Conservation (phyloP, 208 protist genomes). For the Wallacemonas sp. region DNA sequence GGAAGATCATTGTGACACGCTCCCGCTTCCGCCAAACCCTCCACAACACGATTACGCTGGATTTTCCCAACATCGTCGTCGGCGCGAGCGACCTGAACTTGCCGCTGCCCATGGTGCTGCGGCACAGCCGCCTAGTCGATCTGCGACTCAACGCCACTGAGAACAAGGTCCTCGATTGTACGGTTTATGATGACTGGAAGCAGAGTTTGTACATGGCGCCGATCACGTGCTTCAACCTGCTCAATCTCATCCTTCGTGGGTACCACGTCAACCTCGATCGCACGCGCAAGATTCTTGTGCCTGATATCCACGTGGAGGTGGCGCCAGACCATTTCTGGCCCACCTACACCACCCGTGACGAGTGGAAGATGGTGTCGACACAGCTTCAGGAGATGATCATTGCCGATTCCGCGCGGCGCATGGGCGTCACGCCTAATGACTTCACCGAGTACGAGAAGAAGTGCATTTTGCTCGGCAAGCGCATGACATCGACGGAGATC, state of each 20-base stretch:
- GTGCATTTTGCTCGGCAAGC: slow-evolving; percentile 99
- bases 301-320: slow-evolving; percentile 96
- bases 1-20: slow-evolving; percentile 99
- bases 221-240: slow-evolving; percentile 99
- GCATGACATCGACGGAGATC: slow-evolving; percentile 98
- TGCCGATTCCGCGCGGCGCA: slow-evolving; percentile 99
- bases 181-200: slow-evolving; percentile 99
- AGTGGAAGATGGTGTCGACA: slow-evolving; percentile 99
- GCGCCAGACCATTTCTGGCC: slow-evolving; percentile 99
- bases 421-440: slow-evolving; percentile 99
- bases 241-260: slow-evolving; percentile 99
- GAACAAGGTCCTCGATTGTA: slow-evolving; percentile 98
- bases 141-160: slow-evolving; percentile 99
- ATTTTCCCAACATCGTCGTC: slow-evolving; percentile 99
- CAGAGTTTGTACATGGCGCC: slow-evolving; percentile 93
- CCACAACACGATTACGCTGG: slow-evolving; percentile 96
- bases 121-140: slow-evolving; percentile 99
- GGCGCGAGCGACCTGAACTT: slow-evolving; percentile 99
- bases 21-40: slow-evolving; percentile 95
- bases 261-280: slow-evolving; percentile 98
- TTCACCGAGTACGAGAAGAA: slow-evolving; percentile 99
- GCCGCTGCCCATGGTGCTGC: slow-evolving; percentile 98
- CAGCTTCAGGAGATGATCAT: slow-evolving; percentile 99
- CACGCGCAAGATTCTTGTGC: slow-evolving; percentile 97
- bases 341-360: slow-evolving; percentile 95